phyloP scores from a whole-genome alignment of 441 rosid species.

The Aleurites moluccanus region DNA sequence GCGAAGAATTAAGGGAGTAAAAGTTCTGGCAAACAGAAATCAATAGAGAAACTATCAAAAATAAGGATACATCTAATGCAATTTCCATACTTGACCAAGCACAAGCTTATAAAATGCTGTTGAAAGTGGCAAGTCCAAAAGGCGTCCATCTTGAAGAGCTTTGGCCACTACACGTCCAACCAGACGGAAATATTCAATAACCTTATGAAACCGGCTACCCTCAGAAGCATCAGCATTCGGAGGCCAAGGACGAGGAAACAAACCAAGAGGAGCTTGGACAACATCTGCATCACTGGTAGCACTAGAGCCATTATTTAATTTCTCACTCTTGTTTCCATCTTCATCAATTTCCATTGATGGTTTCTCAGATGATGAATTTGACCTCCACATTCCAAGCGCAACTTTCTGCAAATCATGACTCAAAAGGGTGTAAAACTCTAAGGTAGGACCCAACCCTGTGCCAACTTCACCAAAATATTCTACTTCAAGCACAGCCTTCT shows the following conservation, averaged over 20 bases:
- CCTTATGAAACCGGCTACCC: slow-evolving; percentile 73
- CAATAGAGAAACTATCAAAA: neutral
- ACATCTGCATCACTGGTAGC: slow-evolving; percentile 43
- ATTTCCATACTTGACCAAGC: slow-evolving; percentile 77
- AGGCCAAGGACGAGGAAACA: slow-evolving; percentile 98
- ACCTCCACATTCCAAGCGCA: slow-evolving; percentile 96
- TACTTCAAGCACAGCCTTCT: slow-evolving; percentile 98
- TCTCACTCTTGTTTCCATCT: slow-evolving; percentile 49
- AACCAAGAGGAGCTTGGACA: slow-evolving; percentile 81
- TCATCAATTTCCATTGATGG: slow-evolving; percentile 59
- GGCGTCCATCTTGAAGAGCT: slow-evolving; percentile 99
- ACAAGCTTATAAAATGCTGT: slow-evolving; percentile 87
- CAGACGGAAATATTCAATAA: slow-evolving; percentile 83
- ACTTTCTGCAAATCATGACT: slow-evolving; percentile 94
- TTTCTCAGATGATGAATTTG: slow-evolving; percentile 53
- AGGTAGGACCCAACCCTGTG: slow-evolving; percentile 98
- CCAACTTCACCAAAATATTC: slow-evolving; percentile 99
- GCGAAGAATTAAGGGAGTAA: slow-evolving; percentile 28
- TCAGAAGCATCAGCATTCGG: slow-evolving; percentile 69
- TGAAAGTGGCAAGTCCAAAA: slow-evolving; percentile 85
- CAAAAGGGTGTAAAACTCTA: slow-evolving; percentile 95
- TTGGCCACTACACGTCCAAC: slow-evolving; percentile 99
- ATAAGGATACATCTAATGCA: neutral
- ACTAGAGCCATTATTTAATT: slow-evolving; percentile 30
- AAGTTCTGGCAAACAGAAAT: neutral